Evolutionary conservation across 805 yeast genomes (phyloP), one percentile per base, ranked within the genome.

Genomic region (Yamadazyma scolyti): DNA sequence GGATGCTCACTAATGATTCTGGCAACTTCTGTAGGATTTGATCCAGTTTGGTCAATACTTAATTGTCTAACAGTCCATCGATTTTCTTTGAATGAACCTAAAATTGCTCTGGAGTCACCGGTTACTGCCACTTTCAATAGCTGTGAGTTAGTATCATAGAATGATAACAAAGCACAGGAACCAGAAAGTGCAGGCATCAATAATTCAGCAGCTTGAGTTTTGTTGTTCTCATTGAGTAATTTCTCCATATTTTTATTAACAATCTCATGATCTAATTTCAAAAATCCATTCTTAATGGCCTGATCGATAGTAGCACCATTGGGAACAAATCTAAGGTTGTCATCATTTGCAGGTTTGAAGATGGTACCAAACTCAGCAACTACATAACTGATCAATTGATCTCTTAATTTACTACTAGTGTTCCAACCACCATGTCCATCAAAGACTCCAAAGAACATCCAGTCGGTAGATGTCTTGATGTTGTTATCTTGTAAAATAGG

Each of bases 341-440:
- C 76, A 28, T 73, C 72, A 20, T 39, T 39, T 18, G 68, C 58
- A 3, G 80, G 75, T 46, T 71, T 72, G 58, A 73, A 79, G 12
- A 73, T 75, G 7, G 76, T 71, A 25, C 84, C 82, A 33, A 90
- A 65, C 47, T 88, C 95, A 18, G 70, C 66, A 7, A 88, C 75
- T n/a, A 93, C 93, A 44, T 72, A 75, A 34, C 77, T 76, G 17
- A 93, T 77, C 42, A 93, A 66, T 42, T 78, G 78, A 42, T 87
- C 93, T 39, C 95, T 71, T 39, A 93, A 70, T 53, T 80, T 85
- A n/a, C 84, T 74, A 34, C 90, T 78, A 2, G 98, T 93, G 42
- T 85, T 84, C 79, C 95, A 88, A 14, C 98, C 98, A 3, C 95
- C 88, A 58, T 93, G 98, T 9, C 98, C 98, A 57, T 93, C 98